These are phyloP conservation scores for Magnusiomyces sp. DNA, from an alignment of 1,139 yeast genomes.

Conservation along the genomic window DNA sequence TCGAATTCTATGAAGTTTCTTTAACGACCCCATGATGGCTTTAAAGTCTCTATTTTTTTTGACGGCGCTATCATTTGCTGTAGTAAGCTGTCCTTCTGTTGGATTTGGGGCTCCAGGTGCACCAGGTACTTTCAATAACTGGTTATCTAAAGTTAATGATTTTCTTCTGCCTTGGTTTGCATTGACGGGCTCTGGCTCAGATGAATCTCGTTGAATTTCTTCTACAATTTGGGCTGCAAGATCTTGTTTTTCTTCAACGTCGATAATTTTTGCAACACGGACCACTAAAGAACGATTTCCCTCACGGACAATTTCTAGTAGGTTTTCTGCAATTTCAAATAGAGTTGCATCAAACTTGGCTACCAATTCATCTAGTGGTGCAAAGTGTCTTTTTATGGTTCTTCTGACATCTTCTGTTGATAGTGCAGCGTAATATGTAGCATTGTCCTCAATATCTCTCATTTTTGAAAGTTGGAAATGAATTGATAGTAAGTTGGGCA, in stretches of 20 bases:
- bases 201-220: conserved; percentile 32
- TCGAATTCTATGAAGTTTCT: conserved; percentile 28
- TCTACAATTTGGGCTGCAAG: conserved; percentile 47
- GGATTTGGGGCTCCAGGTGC: not conserved
- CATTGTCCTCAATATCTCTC: conserved; percentile 72
- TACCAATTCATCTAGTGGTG: conserved; percentile 43
- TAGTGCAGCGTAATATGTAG: conserved; percentile 42
- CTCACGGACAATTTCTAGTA: conserved; percentile 63
- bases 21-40: conserved; percentile 16
- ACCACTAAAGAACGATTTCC: conserved; percentile 62
- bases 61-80: not conserved
- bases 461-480: conserved; percentile 65
- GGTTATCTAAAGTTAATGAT: not conserved
- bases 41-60: conserved; percentile 1
- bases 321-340: conserved; percentile 48
- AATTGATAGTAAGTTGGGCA: conserved; percentile 53
- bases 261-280: conserved; percentile 67
- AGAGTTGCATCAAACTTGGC: conserved; percentile 58
- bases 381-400: conserved; percentile 53
- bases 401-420: conserved; percentile 65
- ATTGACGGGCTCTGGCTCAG: not conserved
- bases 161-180: not conserved
- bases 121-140: not conserved
- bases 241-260: conserved; percentile 74
- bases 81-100: not conserved